Base-by-base conservation (phyloP, 441 rosid genomes). In the Aleurites moluccanus region DNA sequence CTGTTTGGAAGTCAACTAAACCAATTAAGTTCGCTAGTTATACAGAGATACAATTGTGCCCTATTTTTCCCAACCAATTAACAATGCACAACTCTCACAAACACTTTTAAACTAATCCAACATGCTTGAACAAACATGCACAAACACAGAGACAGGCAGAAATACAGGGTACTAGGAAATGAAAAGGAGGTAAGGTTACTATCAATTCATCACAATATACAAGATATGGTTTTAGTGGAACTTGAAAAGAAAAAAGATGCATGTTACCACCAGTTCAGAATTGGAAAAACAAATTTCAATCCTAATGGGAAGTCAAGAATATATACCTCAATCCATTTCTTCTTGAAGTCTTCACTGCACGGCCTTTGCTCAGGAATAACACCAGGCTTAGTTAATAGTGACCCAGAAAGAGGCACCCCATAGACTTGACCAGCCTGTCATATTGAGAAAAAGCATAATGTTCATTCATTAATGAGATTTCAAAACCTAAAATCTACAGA, bases 321-420 rank as follows among this genome's bases (percentile, higher is more conserved):
- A n/a, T n/a, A n/a, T n/a, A 92, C 99, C 97, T 97, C 99, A 77
- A 94, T 85, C 99, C 99, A 97, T 85, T 90, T 97, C 85, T 87
- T 94, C 89, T 82, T 88, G 79, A 86, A 89, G 64, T 97, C 99
- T 83, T 94, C 99, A 67, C 88, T 79, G 74, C 88, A 91, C 18
- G 88, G 79, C 78, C 81, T 87, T 86, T 87, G 98, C 74, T 92
- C 99, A 62, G 99, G 99, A 81, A 86, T 94, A 71, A 80, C 79
- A 38, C 93, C 95, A 69, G 92, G 86, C 85, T 92, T 97, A 78
- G 86, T 86, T 72, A 97, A 82, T 40, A 93, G 87, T 63, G 89
- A 61, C 78, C 93, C 97, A 82, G 91, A 86, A 79, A 97, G 96
- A 77, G 99, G 94, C 77, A 90, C 90, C 27, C 93, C 99, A 81